Evolutionary conservation across 805 yeast genomes (phyloP), one percentile per base, ranked within the genome.

Genomic region (Spathaspora hagerdaliae): DNA sequence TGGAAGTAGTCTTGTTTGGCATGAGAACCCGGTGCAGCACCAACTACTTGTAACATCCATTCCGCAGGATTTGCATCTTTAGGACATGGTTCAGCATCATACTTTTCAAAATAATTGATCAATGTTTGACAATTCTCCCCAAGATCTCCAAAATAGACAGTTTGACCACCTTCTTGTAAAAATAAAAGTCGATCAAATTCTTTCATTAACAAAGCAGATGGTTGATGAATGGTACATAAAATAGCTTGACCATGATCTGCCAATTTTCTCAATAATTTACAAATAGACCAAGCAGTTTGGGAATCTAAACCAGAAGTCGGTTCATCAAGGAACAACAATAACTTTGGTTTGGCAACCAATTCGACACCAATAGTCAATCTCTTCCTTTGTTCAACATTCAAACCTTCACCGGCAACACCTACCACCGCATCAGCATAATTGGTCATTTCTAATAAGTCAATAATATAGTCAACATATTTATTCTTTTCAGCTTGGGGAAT

Each of bases 1-100:
- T 85, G 83, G 57, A 79, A 74, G 57, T 83, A 85, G 62, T 85
- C 87, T 64, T 82, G 86, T 40, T 73, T 72, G 14, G 89, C 86
- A 54, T 80, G 83, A 31, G 87, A 79, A 43, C 89, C 90, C 6
- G 90, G 90, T 32, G 90, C 89, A 43, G 90, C 90, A 56, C 91
- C 90, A 56, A 84, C 85, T 51, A 83, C 86, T 51, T 85, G 86
- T 65, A 89, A 72, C 96, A 89, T 89, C 94, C 95, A 89, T 69
- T 88, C 96, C 11, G 71, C 71, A 7, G 72, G 71, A 48, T 66
- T 66, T 6, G 71, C 67, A 52, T 64, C 67, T 31, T 50, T 44
- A 12, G 71, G 72, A 58, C 73, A 67, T 38, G 59, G 58, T 39
- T 59, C 65, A 36, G 91, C 89, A 32, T 96, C 87, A 59, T 83